A percentile compares a stretch with the other conserved stretches of the same genome.
phyloP scores from a whole-genome alignment of 2,329 filamentous ascomycete species.

The Hypoxylon sp. region DNA sequence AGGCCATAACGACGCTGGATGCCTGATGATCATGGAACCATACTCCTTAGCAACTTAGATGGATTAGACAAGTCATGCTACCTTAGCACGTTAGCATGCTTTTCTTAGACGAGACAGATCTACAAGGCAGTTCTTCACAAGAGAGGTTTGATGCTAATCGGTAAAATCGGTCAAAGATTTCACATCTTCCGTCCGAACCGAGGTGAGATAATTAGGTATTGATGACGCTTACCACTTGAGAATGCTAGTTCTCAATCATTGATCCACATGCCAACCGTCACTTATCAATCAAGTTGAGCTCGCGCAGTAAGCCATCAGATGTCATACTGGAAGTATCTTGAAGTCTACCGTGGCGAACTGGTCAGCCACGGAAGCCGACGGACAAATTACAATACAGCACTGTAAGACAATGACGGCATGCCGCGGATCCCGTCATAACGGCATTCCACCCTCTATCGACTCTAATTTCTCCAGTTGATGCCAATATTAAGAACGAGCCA shows the following conservation, averaged over 20 bases:
- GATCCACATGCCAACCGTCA: not conserved
- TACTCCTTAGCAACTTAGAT: constrained; percentile 18
- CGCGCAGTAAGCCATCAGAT: not conserved
- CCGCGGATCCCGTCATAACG: constrained; percentile 12
- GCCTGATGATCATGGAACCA: constrained; percentile 39
- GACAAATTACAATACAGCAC: constrained; percentile 3
- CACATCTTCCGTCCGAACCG: constrained; percentile 16
- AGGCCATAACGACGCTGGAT: constrained; percentile 21
- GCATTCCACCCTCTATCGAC: not conserved
- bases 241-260: not conserved
- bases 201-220: constrained; percentile 9
- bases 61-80: not conserved
- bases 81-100: constrained; percentile 9
- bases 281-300: not conserved
- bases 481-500: constrained; percentile 1
- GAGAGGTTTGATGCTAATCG: constrained; percentile 3
- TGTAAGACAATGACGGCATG: constrained; percentile 34
- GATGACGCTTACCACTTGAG: not conserved
- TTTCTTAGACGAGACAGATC: constrained; percentile 9
- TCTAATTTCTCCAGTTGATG: constrained; percentile 2
- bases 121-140: not conserved
- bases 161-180: constrained; percentile 4
- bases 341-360: not conserved
- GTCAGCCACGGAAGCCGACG: not conserved
- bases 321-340: not conserved